These are phyloP conservation scores for Phytomonas francai DNA, from an alignment of 208 protist genomes.

Conservation along the genomic window DNA sequence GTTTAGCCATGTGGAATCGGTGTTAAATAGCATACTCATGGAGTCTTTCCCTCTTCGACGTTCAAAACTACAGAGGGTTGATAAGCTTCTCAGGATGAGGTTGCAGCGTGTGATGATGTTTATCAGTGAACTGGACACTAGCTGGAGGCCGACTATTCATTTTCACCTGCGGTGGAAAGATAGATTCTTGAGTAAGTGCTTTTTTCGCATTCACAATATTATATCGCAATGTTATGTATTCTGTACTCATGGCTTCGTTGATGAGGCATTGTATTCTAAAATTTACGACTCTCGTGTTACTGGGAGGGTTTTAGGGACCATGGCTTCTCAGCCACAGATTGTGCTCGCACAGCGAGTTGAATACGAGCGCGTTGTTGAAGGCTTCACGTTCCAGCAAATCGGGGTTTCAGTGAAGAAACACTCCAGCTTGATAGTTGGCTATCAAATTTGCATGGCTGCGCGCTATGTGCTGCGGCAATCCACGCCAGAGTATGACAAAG, in stretches of 20 bases:
- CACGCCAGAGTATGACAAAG: slow-evolving; percentile 36
- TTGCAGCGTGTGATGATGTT: slow-evolving; percentile 53
- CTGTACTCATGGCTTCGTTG: slow-evolving; percentile 74
- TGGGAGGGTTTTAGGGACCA: slow-evolving; percentile 9
- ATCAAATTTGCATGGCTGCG: slow-evolving; percentile 81
- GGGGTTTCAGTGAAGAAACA: slow-evolving; percentile 49
- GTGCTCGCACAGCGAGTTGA: slow-evolving; percentile 43
- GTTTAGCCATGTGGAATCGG: slow-evolving; percentile 40
- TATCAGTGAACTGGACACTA: slow-evolving; percentile 74
- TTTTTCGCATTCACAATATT: slow-evolving; percentile 45
- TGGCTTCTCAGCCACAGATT: slow-evolving; percentile 23
- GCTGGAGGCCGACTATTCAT: slow-evolving; percentile 56
- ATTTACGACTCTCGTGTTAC: slow-evolving; percentile 31
- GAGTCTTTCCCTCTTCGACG: slow-evolving; percentile 51
- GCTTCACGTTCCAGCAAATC: slow-evolving; percentile 58
- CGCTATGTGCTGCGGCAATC: slow-evolving; percentile 70
- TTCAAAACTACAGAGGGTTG: slow-evolving; percentile 28
- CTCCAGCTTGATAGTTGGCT: slow-evolving; percentile 51
- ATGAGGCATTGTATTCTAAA: slow-evolving; percentile 53
- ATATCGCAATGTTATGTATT: slow-evolving; percentile 51
- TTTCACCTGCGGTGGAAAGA: slow-evolving; percentile 73
- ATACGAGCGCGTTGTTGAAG: slow-evolving; percentile 44
- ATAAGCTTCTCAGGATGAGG: slow-evolving; percentile 41
- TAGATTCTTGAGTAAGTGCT: slow-evolving; percentile 47
- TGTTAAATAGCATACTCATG: slow-evolving; percentile 31